phyloP scores from a whole-genome alignment of 2,329 filamentous ascomycete genomes.

The Penicillium sp. region DNA sequence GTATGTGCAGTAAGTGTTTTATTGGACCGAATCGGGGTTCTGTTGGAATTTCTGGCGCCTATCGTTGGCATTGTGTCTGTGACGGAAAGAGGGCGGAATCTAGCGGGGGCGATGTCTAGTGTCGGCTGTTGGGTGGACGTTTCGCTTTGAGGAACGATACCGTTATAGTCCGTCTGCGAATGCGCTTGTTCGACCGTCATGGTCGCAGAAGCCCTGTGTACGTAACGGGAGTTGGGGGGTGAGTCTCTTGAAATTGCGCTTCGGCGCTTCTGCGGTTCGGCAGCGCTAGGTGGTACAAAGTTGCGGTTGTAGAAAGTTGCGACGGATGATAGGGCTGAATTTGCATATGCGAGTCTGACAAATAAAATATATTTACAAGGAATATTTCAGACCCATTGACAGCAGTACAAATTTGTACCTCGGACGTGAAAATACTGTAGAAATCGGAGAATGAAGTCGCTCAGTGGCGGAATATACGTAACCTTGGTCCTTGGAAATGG shows the following conservation, averaged over 20 bases:
- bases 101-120: not conserved
- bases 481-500: not conserved
- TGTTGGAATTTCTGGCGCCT: not conserved
- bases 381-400: not conserved
- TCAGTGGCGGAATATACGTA: conserved; percentile 1
- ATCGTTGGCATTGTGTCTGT: conserved; percentile 9
- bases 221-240: not conserved
- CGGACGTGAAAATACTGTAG: not conserved
- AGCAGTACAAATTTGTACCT: not conserved
- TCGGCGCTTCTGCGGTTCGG: conserved; percentile 16
- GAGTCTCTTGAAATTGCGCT: conserved; percentile 1
- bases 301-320: conserved; percentile 12
- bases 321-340: not conserved
- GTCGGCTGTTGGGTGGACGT: not conserved
- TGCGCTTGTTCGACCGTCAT: conserved; percentile 21
- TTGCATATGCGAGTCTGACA: not conserved
- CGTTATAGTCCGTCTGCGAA: not conserved
- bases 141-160: not conserved
- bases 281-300: conserved; percentile 4
- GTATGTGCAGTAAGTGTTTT: not conserved
- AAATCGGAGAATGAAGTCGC: not conserved
- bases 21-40: not conserved
- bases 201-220: conserved; percentile 1
- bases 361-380: not conserved
- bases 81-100: conserved; percentile 9